A percentile compares a stretch with the other conserved stretches of the same genome.
These are phyloP conservation scores for Trypanosoma melophagium DNA, from an alignment of 208 protist species.

Conservation along the genomic window DNA sequence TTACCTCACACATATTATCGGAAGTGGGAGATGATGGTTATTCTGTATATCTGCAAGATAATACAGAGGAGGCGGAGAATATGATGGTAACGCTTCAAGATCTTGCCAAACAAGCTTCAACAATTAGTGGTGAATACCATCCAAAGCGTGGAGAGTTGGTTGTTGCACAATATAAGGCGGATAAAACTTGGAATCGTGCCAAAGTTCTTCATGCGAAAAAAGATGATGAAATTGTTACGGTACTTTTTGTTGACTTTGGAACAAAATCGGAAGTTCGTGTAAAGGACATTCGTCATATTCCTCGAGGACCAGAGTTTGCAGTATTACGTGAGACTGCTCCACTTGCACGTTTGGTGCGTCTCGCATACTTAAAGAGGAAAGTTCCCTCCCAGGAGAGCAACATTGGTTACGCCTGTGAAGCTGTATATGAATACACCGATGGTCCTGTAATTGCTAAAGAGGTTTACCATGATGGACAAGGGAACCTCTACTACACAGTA, in stretches of 20 bases:
- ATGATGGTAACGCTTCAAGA: conserved; percentile 53
- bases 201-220: conserved; percentile 54
- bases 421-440: conserved; percentile 70
- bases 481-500: conserved; percentile 68
- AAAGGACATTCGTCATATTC: conserved; percentile 65
- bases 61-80: conserved; percentile 38
- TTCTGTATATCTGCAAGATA: conserved; percentile 73
- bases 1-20: conserved; percentile 48
- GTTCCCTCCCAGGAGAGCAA: conserved; percentile 38
- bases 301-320: conserved; percentile 69
- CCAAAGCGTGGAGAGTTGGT: conserved; percentile 76
- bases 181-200: conserved; percentile 83
- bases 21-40: conserved; percentile 76
- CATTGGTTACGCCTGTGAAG: conserved; percentile 44
- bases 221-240: conserved; percentile 39
- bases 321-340: conserved; percentile 62
- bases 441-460: conserved; percentile 71
- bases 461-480: conserved; percentile 68
- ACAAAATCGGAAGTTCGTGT: conserved; percentile 56
- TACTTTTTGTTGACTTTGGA: conserved; percentile 90
- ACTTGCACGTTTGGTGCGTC: conserved; percentile 53
- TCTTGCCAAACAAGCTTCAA: conserved; percentile 50
- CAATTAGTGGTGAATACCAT: conserved; percentile 23
- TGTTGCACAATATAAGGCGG: conserved; percentile 65
- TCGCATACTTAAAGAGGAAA: conserved; percentile 73